Evolutionary conservation across 1,139 yeast species (phyloP).

Genomic region (Meyerozyma smithsonii): DNA sequence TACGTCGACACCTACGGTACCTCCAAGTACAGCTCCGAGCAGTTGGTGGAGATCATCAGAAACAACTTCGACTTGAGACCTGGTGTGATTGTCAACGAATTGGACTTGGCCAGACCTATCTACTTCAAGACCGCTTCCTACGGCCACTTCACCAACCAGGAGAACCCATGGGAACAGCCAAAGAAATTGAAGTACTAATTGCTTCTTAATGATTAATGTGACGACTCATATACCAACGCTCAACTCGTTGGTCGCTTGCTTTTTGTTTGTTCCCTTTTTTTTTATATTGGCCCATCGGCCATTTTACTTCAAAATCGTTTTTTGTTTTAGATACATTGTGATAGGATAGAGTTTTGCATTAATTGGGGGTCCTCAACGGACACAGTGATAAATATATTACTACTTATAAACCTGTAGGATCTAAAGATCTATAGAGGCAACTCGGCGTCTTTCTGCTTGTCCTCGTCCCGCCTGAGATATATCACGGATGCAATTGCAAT

Average conservation of each 20-base stretch:
- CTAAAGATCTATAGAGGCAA: not conserved
- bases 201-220: constrained; percentile 43
- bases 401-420: not conserved
- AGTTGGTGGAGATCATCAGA: constrained; percentile 85
- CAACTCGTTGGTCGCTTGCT: constrained; percentile 44
- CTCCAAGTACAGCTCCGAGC: constrained; percentile 79
- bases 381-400: constrained; percentile 16
- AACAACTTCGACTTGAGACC: constrained; percentile 98
- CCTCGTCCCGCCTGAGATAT: not conserved
- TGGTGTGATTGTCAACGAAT: constrained; percentile 95
- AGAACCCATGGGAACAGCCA: constrained; percentile 98
- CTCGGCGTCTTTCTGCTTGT: not conserved
- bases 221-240: constrained; percentile 45
- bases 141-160: constrained; percentile 99
- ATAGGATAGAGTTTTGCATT: constrained; percentile 47
- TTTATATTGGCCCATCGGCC: constrained; percentile 6
- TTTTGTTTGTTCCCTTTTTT: constrained; percentile 13
- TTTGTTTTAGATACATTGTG: constrained; percentile 18
- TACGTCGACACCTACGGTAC: constrained; percentile 98
- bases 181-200: constrained; percentile 73
- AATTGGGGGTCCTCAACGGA: constrained; percentile 53
- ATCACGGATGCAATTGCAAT: constrained; percentile 4
- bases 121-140: constrained; percentile 98
- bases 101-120: constrained; percentile 97
- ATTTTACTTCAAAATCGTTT: constrained; percentile 12